These are phyloP conservation scores for Thielaviopsis punctulata DNA, from an alignment of 2,329 filamentous ascomycete species.

Conservation along the genomic window DNA sequence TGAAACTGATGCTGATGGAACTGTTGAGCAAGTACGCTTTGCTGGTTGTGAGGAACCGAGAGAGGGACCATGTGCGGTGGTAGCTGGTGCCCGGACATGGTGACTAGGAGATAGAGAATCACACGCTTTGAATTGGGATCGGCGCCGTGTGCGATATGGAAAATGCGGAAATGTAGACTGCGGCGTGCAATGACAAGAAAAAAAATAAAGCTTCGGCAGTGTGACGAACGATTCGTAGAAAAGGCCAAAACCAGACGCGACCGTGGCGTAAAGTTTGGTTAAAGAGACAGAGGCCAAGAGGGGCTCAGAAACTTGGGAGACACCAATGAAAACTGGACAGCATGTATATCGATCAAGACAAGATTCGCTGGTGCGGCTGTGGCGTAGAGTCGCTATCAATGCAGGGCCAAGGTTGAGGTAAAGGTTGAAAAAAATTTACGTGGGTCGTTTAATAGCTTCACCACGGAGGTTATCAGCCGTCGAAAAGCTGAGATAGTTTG, in stretches of 20 bases:
- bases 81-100: not conserved
- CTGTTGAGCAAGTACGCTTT: not conserved
- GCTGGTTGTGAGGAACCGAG: no score
- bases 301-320: not conserved
- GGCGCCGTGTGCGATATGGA: not conserved
- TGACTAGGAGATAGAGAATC: not conserved
- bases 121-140: not conserved
- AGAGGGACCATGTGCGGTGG: not conserved
- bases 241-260: no score
- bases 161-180: not conserved
- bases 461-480: not conserved
- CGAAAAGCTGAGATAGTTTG: not conserved
- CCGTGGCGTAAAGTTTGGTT: not conserved
- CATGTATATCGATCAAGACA: not conserved
- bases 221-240: no score
- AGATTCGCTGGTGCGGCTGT: not conserved
- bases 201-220: not conserved
- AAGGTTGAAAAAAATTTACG: not conserved
- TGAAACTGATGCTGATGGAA: not conserved
- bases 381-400: not conserved
- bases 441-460: not conserved
- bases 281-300: not conserved
- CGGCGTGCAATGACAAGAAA: not conserved
- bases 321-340: not conserved
- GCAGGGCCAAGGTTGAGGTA: not conserved